Evolutionary conservation across 192 early-diverging fungal genomes (phyloP).

Genomic region (Coemansia erecta): DNA sequence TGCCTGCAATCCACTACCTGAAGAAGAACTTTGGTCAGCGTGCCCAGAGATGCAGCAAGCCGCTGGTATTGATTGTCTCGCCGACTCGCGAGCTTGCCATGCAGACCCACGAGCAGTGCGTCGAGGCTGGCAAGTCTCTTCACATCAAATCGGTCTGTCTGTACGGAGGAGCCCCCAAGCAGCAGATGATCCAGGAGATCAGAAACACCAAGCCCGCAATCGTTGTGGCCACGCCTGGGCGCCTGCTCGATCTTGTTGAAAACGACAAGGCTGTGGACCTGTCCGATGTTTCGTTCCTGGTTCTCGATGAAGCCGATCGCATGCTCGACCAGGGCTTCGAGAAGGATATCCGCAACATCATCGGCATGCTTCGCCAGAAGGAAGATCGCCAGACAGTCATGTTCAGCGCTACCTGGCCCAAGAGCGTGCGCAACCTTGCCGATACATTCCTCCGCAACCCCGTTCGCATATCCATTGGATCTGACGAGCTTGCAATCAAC

Average conservation of each 20-base stretch:
- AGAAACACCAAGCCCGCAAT: constrained; percentile 54
- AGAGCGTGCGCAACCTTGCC: constrained; percentile 82
- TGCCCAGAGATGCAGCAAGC: constrained; percentile 64
- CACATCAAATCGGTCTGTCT: constrained; percentile 72
- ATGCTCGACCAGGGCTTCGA: constrained; percentile 97
- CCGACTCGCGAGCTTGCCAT: constrained; percentile 95
- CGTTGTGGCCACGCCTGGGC: constrained; percentile 93
- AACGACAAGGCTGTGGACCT: constrained; percentile 73
- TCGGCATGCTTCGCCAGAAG: constrained; percentile 67
- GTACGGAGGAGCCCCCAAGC: constrained; percentile 89
- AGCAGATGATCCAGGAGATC: constrained; percentile 63
- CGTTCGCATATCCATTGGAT: constrained; percentile 82
- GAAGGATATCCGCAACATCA: constrained; percentile 83
- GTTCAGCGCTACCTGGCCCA: constrained; percentile 97
- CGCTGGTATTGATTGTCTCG: constrained; percentile 81
- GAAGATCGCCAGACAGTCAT: constrained; percentile 85
- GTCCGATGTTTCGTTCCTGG: constrained; percentile 78
- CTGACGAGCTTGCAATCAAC: constrained; percentile 85
- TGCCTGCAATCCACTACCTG: constrained; percentile 86
- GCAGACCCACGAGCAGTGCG: constrained; percentile 89
- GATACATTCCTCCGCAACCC: constrained; percentile 77
- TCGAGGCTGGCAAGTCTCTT: constrained; percentile 64
- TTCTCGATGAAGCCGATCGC: constrained; percentile 96
- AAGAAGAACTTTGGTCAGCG: constrained; percentile 65
- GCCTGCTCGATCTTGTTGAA: constrained; percentile 90